Evolutionary conservation across 495 filamentous ascomycete genomes (phyloP), one percentile per base, ranked within the genome.

Genomic region (Talaromyces adpressus): DNA sequence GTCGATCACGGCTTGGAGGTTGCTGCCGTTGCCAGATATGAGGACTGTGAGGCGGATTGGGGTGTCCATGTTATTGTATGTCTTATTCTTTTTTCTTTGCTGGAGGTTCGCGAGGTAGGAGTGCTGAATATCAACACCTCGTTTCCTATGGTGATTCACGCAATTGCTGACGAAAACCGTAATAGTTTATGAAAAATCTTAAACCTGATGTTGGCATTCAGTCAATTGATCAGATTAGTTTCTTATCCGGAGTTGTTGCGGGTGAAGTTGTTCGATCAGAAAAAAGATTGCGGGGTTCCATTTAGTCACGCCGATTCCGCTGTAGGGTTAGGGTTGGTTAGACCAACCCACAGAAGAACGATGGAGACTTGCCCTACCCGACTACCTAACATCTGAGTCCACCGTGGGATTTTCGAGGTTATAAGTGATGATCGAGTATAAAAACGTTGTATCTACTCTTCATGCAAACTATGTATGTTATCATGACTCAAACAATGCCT

Each of bases 1-100:
- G 74, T 96, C 89, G 69, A 97, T 94, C 45, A 97, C 82, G 34
- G 92, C 92, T 79, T 96, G 92, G 25, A 98, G 85, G 71, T 97
- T 97, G 57, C 90, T 85, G 65, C 93, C 93, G 66, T 82, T 86
- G 70, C 90, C 93, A 62, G 88, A 93, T 59, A 91, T 90, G 62
- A 91, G 82, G 61, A 90, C 81, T 45, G 85, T 85, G 52, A 87
- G 72, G 32, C 78, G 79, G 47, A 76, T 73, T 41, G 73, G 71
- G 3, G 67, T 49, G 45, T 49, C 45, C 45, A 49, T 49, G 8
- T 49, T 49, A 8, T 49, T 49, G 45, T 49, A 20, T 47, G 7
- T 49, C 45, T 14, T 41, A 41, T 41, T 39, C 14, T 47, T 47
- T 20, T 45, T 1, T 45, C 18, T 49, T 18, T 7, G 6, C 1